Evolutionary conservation across 345 rosid species (phyloP), one percentile per base, ranked within the genome.

Genomic region (Euphorbia peplus): DNA sequence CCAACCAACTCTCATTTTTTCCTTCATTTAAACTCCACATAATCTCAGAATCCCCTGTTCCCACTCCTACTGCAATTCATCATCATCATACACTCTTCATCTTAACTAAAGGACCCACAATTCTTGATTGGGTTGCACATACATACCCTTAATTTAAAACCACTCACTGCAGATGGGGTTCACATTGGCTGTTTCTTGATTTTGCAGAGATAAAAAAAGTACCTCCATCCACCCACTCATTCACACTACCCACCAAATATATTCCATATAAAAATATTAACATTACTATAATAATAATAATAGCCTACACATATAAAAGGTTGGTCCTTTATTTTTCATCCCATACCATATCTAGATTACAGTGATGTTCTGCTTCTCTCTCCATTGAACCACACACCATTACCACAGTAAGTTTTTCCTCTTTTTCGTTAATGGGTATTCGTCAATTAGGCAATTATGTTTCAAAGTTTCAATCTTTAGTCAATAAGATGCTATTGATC

Each of bases 151-250:
- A n/a, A n/a, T n/a, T n/a, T 48, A 19, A 21, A 73, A 71, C 95
- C 95, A 91, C 95, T 81, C 90, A 69, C 82, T 83, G 42, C 10
- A 64, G 90, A 89, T 91, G 90, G 72, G 96, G 85, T 85, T 87
- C 72, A 48, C 35, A 58, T 80, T 80, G 85, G 81, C 72, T 60
- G 64, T 63, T 69, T 80, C 74, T 76, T 53, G 75, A 71, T 81
- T 56, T 71, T 74, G 81, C 79, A 59, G 70, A 79, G 83, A 77
- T n/a, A 65, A 76, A 72, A n/a, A n/a, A n/a, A n/a, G n/a, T n/a
- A 14, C 30, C 76, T 75, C 79, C 84, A 72, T 18, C 84, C 92
- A 84, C 85, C 87, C 81, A 72, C 88, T 86, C 79, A 70, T 87
- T 39, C 66, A 44, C 83, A 39, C 19, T 2, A 18, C 32, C 28